A percentile compares a stretch with the other conserved stretches of the same genome.
Evolutionary conservation across 1,284 basidiomycete genomes (phyloP).

Genomic region (Rugosomyces carneus): DNA sequence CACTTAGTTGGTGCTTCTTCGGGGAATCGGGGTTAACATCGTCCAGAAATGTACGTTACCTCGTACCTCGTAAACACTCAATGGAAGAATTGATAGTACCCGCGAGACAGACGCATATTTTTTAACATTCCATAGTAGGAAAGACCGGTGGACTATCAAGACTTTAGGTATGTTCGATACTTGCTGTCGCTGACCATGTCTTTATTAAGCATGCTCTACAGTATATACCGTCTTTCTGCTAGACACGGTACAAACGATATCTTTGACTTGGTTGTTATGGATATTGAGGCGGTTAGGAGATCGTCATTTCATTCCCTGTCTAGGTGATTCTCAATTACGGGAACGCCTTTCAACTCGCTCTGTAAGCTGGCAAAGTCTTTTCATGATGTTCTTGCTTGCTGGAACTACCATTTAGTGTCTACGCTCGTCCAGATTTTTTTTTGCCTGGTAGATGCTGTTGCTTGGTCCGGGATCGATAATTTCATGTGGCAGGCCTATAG

Average conservation of each 20-base stretch:
- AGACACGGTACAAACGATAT: background rate
- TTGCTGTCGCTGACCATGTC: background rate
- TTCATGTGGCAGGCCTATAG: background rate
- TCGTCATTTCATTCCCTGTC: background rate
- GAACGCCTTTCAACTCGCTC: background rate
- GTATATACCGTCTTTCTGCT: background rate
- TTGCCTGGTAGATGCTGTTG: constrained; percentile 5
- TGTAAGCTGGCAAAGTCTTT: background rate
- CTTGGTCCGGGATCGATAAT: background rate
- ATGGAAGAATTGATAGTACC: background rate
- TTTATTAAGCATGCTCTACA: too few relatives aligned
- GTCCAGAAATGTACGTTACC: background rate
- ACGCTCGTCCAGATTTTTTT: constrained; percentile 4
- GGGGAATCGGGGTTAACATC: background rate
- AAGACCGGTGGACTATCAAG: background rate
- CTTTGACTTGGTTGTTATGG: background rate
- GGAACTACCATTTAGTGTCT: background rate
- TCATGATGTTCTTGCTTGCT: background rate
- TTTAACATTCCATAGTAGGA: background rate
- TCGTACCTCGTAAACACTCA: too few relatives aligned
- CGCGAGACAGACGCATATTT: background rate
- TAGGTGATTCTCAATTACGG: background rate
- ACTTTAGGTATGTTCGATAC: background rate
- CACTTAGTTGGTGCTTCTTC: constrained; percentile 1
- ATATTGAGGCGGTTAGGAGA: background rate